These are phyloP conservation scores for Ceratobasidium papillatum DNA, from an alignment of 1,284 basidiomycete genomes.

Conservation along the genomic window DNA sequence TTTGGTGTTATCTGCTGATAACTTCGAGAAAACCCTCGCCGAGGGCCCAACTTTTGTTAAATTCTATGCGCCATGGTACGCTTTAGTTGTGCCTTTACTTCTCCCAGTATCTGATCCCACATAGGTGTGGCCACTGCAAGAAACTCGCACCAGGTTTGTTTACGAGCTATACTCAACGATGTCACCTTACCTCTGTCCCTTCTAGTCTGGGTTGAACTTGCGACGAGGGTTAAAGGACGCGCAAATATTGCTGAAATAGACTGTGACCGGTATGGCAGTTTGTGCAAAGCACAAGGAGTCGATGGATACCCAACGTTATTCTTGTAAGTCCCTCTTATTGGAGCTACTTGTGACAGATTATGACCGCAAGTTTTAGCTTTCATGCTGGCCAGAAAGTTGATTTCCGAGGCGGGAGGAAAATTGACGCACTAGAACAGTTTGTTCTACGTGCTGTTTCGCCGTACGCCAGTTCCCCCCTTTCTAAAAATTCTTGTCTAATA, in stretches of 20 bases:
- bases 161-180: neutral
- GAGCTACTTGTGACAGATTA: conserved; percentile 47
- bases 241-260: conserved; percentile 85
- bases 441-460: conserved; percentile 71
- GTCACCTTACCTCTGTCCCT: neutral
- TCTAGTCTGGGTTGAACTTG: conserved; percentile 74
- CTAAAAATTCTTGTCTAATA: conserved; percentile 41
- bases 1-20: conserved; percentile 60
- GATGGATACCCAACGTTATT: conserved; percentile 82
- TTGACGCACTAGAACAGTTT: conserved; percentile 75
- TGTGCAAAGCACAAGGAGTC: conserved; percentile 74
- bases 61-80: conserved; percentile 88
- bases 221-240: conserved; percentile 68
- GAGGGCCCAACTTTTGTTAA: conserved; percentile 83
- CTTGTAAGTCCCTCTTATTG: conserved; percentile 60
- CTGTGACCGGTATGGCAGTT: conserved; percentile 74
- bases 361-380: conserved; percentile 49
- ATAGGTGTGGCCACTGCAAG: conserved; percentile 89
- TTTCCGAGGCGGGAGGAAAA: conserved; percentile 72
- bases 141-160: conserved; percentile 75
- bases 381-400: conserved; percentile 64
- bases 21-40: conserved; percentile 61
- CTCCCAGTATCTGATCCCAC: conserved; percentile 1
- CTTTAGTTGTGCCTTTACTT: conserved; percentile 16
- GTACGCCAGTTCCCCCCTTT: conserved; percentile 54